Conservation (phyloP, 1,284 basidiomycete genomes). For the Boletus mariae region DNA sequence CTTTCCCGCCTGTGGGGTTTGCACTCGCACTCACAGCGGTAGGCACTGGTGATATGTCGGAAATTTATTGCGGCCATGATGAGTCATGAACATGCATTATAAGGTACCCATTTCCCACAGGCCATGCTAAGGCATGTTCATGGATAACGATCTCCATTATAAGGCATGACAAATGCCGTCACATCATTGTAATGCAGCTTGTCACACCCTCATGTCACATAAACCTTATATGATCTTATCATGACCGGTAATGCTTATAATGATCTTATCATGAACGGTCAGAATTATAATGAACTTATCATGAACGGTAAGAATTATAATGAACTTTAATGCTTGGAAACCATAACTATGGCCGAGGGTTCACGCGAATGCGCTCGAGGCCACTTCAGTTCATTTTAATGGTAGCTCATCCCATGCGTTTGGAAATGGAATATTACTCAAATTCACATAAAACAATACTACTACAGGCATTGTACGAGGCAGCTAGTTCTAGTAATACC, state of each 20-base stretch:
- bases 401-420: not conserved
- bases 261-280: no score
- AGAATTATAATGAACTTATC: not conserved
- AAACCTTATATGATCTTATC: not conserved
- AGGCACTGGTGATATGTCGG: not conserved
- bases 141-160: not conserved
- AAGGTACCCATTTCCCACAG: not conserved
- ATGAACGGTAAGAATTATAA: not conserved
- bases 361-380: no score
- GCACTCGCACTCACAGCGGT: no score
- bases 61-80: not conserved
- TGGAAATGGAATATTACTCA: not conserved
- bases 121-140: not conserved
- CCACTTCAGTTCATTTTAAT: not conserved
- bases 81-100: slow-evolving; percentile 1
- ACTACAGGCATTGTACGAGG: not conserved
- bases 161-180: not conserved
- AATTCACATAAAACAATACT: not conserved
- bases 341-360: no score
- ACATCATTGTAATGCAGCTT: not conserved
- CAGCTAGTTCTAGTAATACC: not conserved
- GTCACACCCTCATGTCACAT: not conserved
- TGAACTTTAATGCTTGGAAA: not conserved
- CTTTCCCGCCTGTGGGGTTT: no score
- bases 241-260: not conserved